Evolutionary conservation across 108 stramenopile species (phyloP).

Genomic region (Conticribra guillardii): DNA sequence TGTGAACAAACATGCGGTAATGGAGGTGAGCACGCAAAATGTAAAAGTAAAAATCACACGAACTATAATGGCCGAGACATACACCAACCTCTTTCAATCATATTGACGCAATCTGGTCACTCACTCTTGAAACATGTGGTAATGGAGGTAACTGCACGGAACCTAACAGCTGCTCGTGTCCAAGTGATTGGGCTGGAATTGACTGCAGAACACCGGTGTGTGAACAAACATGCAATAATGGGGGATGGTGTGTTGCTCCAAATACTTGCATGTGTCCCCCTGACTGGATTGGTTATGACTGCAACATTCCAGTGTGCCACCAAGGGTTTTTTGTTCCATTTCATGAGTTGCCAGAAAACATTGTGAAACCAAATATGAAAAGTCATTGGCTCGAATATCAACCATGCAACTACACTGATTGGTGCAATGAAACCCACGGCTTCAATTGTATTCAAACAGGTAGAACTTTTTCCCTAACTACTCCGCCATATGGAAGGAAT

Average conservation of each 20-base stretch:
- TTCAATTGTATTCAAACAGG: slow-evolving; percentile 77
- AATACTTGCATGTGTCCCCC: slow-evolving; percentile 85
- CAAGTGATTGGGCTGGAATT: slow-evolving; percentile 67
- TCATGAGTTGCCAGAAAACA: slow-evolving; percentile 25
- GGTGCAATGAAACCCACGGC: slow-evolving; percentile 82
- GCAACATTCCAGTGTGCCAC: slow-evolving; percentile 78
- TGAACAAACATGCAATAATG: slow-evolving; percentile 68
- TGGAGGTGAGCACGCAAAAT: slow-evolving; percentile 85
- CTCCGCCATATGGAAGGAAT: slow-evolving; percentile 38
- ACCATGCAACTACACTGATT: slow-evolving; percentile 66
- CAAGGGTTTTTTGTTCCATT: slow-evolving; percentile 77
- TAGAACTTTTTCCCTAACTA: slow-evolving; percentile 1
- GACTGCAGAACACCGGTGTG: slow-evolving; percentile 86
- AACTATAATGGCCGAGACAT: no score
- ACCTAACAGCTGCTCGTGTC: slow-evolving; percentile 77
- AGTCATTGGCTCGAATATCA: slow-evolving; percentile 58
- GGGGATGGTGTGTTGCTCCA: slow-evolving; percentile 81
- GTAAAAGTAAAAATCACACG: no score
- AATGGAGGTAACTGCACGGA: slow-evolving; percentile 90
- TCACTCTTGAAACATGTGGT: slow-evolving; percentile 93
- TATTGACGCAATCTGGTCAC: no score
- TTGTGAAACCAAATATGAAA: not conserved
- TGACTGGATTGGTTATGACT: slow-evolving; percentile 77
- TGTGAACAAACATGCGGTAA: slow-evolving; percentile 91
- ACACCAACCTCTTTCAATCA: no score